Conservation (phyloP, 1,284 basidiomycete species). For the Mrakiaceae sp. region DNA sequence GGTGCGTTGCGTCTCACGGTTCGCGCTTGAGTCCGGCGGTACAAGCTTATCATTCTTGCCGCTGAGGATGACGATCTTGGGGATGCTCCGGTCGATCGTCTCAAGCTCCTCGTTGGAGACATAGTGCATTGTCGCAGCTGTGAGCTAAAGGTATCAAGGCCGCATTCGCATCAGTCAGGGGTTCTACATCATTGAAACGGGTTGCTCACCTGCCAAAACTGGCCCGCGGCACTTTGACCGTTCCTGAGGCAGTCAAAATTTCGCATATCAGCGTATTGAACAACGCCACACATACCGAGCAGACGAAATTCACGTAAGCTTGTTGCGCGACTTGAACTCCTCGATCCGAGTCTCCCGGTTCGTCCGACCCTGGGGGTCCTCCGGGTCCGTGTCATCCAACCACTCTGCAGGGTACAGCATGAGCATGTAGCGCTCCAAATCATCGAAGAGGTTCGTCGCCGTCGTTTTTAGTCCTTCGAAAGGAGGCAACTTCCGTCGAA, state of each 20-base stretch:
- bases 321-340: background rate
- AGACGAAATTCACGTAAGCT: background rate
- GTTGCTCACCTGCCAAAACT: background rate
- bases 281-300: background rate
- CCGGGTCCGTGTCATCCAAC: conserved; percentile 7
- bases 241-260: no score
- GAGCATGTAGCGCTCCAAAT: conserved; percentile 13
- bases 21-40: conserved; percentile 3
- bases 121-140: conserved; percentile 10
- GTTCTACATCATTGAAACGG: no score
- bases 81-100: conserved; percentile 1
- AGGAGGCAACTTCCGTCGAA: conserved; percentile 10
- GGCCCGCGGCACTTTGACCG: background rate
- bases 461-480: conserved; percentile 10
- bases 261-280: no score
- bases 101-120: background rate
- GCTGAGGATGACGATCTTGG: conserved; percentile 10
- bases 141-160: background rate
- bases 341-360: conserved; percentile 9
- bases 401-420: conserved; percentile 14
- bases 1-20: background rate
- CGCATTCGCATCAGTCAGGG: no score
- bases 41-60: conserved; percentile 5
- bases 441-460: conserved; percentile 5
- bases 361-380: conserved; percentile 1